phyloP scores from a whole-genome alignment of 2,329 filamentous ascomycete species.

The Colletotrichum graminicola region DNA sequence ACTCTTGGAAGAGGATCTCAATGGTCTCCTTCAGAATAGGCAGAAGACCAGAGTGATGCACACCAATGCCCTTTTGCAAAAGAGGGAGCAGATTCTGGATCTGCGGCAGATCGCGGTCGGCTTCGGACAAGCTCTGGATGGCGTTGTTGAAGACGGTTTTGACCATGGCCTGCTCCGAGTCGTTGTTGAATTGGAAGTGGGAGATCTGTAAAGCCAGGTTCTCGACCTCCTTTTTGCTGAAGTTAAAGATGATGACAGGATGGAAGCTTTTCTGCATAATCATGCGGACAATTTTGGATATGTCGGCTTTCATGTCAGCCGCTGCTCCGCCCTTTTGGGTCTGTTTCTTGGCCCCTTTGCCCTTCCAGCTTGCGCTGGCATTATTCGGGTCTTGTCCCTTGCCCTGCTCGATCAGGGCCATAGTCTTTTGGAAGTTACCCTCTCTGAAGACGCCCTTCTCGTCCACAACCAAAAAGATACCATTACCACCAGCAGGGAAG shows the following conservation, averaged over 20 bases:
- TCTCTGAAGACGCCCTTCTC: conserved; percentile 97
- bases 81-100: conserved; percentile 92
- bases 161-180: conserved; percentile 95
- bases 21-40: conserved; percentile 99
- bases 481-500: conserved; percentile 91
- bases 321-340: conserved; percentile 84
- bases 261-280: conserved; percentile 98
- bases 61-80: conserved; percentile 90
- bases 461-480: conserved; percentile 94
- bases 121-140: conserved; percentile 90
- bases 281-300: conserved; percentile 98
- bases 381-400: conserved; percentile 88
- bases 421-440: conserved; percentile 97
- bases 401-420: conserved; percentile 88
- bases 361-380: conserved; percentile 82
- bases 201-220: conserved; percentile 89
- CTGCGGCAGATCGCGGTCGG: conserved; percentile 89
- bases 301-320: conserved; percentile 78
- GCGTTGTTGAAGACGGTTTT: conserved; percentile 93
- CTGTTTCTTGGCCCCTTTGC: conserved; percentile 92
- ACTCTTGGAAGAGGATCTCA: conserved; percentile 98
- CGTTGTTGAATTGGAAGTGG: conserved; percentile 92
- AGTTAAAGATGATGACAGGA: conserved; percentile 98
- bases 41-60: conserved; percentile 95
- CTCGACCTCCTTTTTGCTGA: conserved; percentile 98